Conservation (phyloP, 2,329 filamentous ascomycete species). For the Pezicula carpinea region DNA sequence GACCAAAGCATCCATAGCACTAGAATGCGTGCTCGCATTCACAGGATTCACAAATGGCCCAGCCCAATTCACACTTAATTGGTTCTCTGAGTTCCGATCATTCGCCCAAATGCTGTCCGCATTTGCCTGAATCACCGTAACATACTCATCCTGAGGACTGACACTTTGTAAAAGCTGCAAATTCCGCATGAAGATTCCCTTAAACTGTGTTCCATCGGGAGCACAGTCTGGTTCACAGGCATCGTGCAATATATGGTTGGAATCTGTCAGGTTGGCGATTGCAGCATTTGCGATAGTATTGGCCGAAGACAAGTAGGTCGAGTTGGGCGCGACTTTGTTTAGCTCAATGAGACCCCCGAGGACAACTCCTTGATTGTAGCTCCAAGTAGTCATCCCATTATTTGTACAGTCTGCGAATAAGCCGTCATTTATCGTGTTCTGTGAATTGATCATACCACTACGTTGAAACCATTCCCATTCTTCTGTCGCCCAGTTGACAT, state of each 20-base stretch:
- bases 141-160: slow-evolving; percentile 44
- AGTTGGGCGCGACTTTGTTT: slow-evolving; percentile 43
- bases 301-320: slow-evolving; percentile 38
- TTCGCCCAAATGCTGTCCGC: slow-evolving; percentile 62
- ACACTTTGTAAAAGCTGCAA: slow-evolving; percentile 46
- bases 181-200: slow-evolving; percentile 67
- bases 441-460: slow-evolving; percentile 42
- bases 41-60: slow-evolving; percentile 50
- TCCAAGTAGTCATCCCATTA: slow-evolving; percentile 38
- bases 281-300: slow-evolving; percentile 48
- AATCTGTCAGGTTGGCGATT: slow-evolving; percentile 39
- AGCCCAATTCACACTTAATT: slow-evolving; percentile 59
- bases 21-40: slow-evolving; percentile 55
- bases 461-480: slow-evolving; percentile 47
- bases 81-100: slow-evolving; percentile 42
- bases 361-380: slow-evolving; percentile 59
- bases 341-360: slow-evolving; percentile 53
- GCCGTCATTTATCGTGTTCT: slow-evolving; percentile 49
- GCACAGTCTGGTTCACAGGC: slow-evolving; percentile 42
- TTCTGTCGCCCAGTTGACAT: slow-evolving; percentile 47
- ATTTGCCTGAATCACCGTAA: slow-evolving; percentile 54
- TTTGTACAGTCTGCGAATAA: slow-evolving; percentile 43
- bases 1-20: slow-evolving; percentile 63
- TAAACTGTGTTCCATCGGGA: slow-evolving; percentile 61
- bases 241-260: slow-evolving; percentile 48